Evolutionary conservation across 1,139 yeast species (phyloP).

Genomic region (Suhomyces terraborum): DNA sequence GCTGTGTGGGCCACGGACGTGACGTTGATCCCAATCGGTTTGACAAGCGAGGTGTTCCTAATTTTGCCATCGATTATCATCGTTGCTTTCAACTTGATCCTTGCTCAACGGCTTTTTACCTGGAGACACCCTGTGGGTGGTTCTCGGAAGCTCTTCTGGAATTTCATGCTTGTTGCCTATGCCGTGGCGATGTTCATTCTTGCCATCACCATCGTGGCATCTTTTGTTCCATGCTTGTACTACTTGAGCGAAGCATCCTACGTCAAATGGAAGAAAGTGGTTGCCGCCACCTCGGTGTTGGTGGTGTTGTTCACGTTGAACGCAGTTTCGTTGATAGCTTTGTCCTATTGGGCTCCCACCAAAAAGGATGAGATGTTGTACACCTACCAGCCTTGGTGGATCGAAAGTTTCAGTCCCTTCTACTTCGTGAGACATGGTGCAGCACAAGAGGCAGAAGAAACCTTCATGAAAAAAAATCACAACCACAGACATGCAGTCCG

Average conservation of each 20-base stretch:
- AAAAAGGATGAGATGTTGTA: conserved; percentile 52
- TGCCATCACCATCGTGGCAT: conserved; percentile 68
- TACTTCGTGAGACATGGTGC: conserved; percentile 58
- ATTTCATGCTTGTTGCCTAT: conserved; percentile 54
- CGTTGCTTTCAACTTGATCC: conserved; percentile 60
- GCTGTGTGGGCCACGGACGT: conserved; percentile 58
- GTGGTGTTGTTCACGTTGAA: conserved; percentile 60
- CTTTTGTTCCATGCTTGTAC: conserved; percentile 64
- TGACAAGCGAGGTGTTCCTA: conserved; percentile 60
- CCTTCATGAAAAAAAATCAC: conserved; percentile 52
- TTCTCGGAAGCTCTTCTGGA: conserved; percentile 55
- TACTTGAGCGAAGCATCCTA: conserved; percentile 50
- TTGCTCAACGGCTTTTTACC: conserved; percentile 77
- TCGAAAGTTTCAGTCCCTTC: conserved; percentile 57
- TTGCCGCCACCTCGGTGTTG: conserved; percentile 57
- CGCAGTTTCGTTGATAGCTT: conserved; percentile 50
- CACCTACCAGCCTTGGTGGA: conserved; percentile 82
- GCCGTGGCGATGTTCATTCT: conserved; percentile 58
- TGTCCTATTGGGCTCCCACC: conserved; percentile 62
- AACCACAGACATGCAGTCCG: conserved; percentile 54
- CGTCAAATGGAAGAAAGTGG: conserved; percentile 56
- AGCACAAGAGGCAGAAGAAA: conserved; percentile 48
- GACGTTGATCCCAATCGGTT: conserved; percentile 50
- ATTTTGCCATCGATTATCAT: conserved; percentile 58
- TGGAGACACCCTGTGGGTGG: conserved; percentile 86